A percentile compares a stretch with the other conserved stretches of the same genome.
Evolutionary conservation across 345 rosid species (phyloP).

Genomic region (Citrus inodora): DNA sequence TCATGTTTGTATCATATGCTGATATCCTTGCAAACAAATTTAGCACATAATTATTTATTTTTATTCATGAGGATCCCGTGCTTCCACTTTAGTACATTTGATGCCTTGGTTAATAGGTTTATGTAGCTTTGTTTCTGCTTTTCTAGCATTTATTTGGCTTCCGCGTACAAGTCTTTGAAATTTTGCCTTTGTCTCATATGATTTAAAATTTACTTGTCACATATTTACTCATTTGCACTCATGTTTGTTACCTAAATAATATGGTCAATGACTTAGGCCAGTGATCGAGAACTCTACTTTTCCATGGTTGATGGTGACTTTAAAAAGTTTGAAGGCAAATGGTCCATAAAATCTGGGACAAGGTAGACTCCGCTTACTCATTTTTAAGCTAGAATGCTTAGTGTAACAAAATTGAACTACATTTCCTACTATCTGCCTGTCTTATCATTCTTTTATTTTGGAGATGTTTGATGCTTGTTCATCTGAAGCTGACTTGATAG

Average conservation of each 20-base stretch:
- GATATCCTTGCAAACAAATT: too few species aligned
- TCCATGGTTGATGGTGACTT: conserved; percentile 98
- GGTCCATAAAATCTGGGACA: conserved; percentile 71
- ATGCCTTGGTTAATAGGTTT: background rate
- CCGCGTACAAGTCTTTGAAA: background rate
- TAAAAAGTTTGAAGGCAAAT: conserved; percentile 95
- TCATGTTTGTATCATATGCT: background rate
- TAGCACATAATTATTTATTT: too few species aligned
- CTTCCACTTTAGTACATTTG: background rate
- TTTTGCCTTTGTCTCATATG: background rate
- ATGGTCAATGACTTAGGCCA: conserved; percentile 38
- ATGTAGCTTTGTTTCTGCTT: background rate
- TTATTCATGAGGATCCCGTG: background rate
- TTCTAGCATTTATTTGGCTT: background rate
- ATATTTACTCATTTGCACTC: background rate
- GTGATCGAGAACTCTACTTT: conserved; percentile 69
- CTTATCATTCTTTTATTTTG: background rate
- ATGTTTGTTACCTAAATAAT: background rate
- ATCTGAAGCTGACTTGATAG: background rate
- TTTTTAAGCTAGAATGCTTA: background rate
- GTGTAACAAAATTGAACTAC: background rate
- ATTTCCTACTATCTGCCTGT: background rate
- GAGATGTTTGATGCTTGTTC: background rate
- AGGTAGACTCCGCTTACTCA: conserved; percentile 39
- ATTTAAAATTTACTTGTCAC: background rate